phyloP scores from a whole-genome alignment of 2,329 filamentous ascomycete species.

The Colletotrichum sidae region DNA sequence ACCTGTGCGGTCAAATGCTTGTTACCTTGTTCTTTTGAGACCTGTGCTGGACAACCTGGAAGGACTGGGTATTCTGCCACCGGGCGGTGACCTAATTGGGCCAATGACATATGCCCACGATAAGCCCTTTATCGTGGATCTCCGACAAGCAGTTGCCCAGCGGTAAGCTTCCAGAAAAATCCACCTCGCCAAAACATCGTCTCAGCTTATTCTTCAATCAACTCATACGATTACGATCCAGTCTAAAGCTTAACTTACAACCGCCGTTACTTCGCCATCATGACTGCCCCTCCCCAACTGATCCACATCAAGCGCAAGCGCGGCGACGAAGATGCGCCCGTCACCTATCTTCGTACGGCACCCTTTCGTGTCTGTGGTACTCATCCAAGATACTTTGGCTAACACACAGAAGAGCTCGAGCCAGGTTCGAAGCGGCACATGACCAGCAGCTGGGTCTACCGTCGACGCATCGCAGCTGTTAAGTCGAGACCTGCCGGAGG shows the following conservation, averaged over 20 bases:
- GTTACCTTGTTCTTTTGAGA: too few species aligned
- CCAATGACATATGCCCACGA: constrained; percentile 18
- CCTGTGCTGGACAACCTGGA: too few species aligned
- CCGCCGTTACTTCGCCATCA: constrained; percentile 41
- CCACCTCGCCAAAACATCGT: constrained; percentile 12
- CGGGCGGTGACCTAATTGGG: background rate
- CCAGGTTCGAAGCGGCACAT: constrained; percentile 64
- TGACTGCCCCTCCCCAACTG: constrained; percentile 69
- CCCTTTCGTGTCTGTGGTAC: constrained; percentile 12
- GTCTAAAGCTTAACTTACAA: background rate
- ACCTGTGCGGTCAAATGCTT: too few species aligned
- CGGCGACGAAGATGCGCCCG: constrained; percentile 62
- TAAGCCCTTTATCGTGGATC: constrained; percentile 26
- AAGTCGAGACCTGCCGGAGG: constrained; percentile 40
- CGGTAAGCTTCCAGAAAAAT: constrained; percentile 30
- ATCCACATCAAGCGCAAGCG: constrained; percentile 73
- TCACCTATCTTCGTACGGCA: constrained; percentile 65
- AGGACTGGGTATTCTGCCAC: background rate
- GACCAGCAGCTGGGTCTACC: constrained; percentile 67
- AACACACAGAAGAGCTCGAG: constrained; percentile 59
- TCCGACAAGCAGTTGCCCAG: constrained; percentile 1
- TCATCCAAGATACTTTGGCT: background rate
- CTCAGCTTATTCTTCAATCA: background rate
- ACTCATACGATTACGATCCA: background rate
- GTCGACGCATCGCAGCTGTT: constrained; percentile 56